These are phyloP conservation scores for Penicillium sp. DNA, from an alignment of 2,329 filamentous ascomycete genomes.

Conservation along the genomic window DNA sequence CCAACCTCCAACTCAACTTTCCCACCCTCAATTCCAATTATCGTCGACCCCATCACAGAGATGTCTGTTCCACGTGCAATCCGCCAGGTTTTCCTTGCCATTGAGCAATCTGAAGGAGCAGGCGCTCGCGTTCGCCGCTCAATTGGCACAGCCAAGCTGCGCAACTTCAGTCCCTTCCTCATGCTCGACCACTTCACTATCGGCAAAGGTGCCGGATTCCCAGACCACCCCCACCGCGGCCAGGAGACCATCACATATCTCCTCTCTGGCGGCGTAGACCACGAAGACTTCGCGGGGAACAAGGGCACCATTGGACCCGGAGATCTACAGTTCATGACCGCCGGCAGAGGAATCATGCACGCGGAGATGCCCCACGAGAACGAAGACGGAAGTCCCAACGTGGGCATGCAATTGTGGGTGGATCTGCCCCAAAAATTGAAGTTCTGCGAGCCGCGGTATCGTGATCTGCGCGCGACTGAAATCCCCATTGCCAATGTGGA, in stretches of 20 bases:
- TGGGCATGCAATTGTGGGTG: conserved; percentile 94
- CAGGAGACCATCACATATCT: conserved; percentile 92
- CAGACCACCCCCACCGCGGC: conserved; percentile 80
- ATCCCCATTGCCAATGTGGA: conserved; percentile 75
- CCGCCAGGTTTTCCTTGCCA: conserved; percentile 77
- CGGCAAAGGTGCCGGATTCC: conserved; percentile 79
- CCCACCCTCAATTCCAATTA: conserved; percentile 2
- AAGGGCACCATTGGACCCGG: conserved; percentile 79
- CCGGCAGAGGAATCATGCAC: conserved; percentile 87
- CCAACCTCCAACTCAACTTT: conserved; percentile 2
- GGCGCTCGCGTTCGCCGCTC: conserved; percentile 85
- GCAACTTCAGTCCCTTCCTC: conserved; percentile 87
- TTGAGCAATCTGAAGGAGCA: conserved; percentile 84
- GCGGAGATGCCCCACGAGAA: conserved; percentile 90
- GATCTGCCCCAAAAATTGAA: conserved; percentile 83
- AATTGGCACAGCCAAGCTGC: conserved; percentile 78
- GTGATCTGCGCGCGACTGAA: conserved; percentile 76
- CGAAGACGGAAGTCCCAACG: conserved; percentile 71
- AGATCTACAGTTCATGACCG: conserved; percentile 98
- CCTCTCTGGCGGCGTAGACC: conserved; percentile 80
- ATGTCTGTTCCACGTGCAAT: conserved; percentile 75
- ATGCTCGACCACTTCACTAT: conserved; percentile 95
- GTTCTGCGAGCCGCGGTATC: conserved; percentile 86
- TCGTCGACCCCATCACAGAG: conserved; percentile 43
- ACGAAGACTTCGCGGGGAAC: conserved; percentile 89